These are phyloP conservation scores for Paramecium biaurelia DNA, from an alignment of 73 alveolate species.

Conservation along the genomic window DNA sequence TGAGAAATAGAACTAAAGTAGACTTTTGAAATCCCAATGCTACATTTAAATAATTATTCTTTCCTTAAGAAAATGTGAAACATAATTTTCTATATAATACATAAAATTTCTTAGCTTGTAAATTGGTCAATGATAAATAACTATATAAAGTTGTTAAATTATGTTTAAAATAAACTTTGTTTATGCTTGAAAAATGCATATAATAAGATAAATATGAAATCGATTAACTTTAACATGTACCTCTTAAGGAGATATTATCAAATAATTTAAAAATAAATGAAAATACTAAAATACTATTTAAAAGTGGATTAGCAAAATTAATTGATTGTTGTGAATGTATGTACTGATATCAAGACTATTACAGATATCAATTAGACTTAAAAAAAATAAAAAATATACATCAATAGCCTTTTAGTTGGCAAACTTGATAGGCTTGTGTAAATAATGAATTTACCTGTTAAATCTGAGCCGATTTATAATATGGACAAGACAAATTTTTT, in stretches of 20 bases:
- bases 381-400: not conserved
- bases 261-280: not conserved
- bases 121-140: not conserved
- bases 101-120: not conserved
- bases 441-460: not conserved
- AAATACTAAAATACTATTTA: not conserved
- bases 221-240: not conserved
- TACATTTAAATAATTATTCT: not conserved
- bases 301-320: not conserved
- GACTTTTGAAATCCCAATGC: slow-evolving; percentile 17
- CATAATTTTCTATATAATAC: not conserved
- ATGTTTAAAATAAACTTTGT: not conserved
- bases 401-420: slow-evolving; percentile 17
- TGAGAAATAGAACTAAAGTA: not conserved
- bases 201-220: not conserved
- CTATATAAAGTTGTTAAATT: not conserved
- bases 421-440: not conserved
- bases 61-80: slow-evolving; percentile 39
- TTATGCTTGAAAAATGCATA: not conserved
- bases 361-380: not conserved
- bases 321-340: slow-evolving; percentile 1
- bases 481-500: not conserved
- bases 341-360: not conserved
- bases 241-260: not conserved
- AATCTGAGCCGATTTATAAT: not conserved